A percentile compares a stretch with the other conserved stretches of the same genome.
These are phyloP conservation scores for Colletotrichum graminicola DNA, from an alignment of 2,329 filamentous ascomycete genomes.

Conservation along the genomic window DNA sequence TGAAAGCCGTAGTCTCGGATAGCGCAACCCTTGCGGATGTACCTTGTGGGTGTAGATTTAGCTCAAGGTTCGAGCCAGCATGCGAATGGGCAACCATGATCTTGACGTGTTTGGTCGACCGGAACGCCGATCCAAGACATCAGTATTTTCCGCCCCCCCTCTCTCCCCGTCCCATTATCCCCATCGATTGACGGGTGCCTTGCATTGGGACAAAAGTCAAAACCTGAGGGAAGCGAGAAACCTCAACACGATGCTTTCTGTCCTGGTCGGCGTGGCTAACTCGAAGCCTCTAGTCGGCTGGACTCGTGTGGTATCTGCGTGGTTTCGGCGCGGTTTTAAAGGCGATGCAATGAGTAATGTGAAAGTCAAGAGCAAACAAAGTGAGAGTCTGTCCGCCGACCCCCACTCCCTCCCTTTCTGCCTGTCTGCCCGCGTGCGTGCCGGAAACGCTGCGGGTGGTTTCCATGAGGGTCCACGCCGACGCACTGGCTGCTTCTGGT, in stretches of 20 bases:
- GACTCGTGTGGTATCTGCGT: neutral
- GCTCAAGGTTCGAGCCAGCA: neutral
- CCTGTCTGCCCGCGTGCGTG: neutral
- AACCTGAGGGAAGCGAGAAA: neutral
- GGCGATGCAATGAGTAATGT: neutral
- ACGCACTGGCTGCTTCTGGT: constrained; percentile 1
- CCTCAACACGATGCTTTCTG: neutral
- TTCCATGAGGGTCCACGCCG: neutral
- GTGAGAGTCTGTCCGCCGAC: too few species aligned
- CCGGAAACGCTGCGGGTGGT: neutral
- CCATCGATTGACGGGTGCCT: neutral
- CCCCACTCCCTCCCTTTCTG: too few species aligned
- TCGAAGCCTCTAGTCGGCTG: neutral
- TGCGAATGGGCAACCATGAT: neutral
- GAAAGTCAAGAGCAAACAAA: neutral
- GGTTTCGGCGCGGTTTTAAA: too few species aligned
- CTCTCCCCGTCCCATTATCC: too few species aligned
- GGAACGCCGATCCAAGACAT: constrained; percentile 19
- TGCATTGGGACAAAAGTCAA: neutral
- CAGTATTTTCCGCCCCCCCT: constrained; percentile 2
- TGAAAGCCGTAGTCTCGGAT: too few species aligned
- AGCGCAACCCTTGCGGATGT: neutral
- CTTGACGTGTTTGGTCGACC: constrained; percentile 12
- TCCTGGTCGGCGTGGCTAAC: neutral
- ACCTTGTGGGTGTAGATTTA: neutral